Evolutionary conservation across 768 basidiomycete genomes (phyloP).

Genomic region (Coprinellus aureogranulatus): DNA sequence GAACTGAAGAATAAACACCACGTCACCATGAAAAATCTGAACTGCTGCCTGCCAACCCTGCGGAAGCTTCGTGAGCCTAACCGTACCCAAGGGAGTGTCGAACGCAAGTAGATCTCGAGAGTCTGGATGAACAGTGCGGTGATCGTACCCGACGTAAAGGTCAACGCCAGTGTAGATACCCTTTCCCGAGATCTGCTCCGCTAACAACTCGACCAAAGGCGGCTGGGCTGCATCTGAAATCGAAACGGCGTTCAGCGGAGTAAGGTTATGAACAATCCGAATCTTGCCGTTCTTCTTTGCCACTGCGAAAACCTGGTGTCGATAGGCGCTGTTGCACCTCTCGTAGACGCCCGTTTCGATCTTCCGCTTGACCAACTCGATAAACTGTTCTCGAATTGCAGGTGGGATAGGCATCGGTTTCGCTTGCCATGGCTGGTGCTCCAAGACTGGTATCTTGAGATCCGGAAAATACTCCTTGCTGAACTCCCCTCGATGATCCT

Average conservation of each 20-base stretch:
- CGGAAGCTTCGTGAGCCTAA: conserved; percentile 29
- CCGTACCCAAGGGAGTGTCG: conserved; percentile 30
- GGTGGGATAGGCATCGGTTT: background rate
- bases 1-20: conserved; percentile 26
- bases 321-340: background rate
- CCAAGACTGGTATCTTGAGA: conserved; percentile 22
- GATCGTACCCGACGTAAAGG: conserved; percentile 3
- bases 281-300: conserved; percentile 6
- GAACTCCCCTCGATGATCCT: conserved; percentile 33
- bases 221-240: conserved; percentile 26
- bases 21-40: conserved; percentile 21
- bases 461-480: conserved; percentile 31
- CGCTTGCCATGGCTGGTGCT: background rate
- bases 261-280: conserved; percentile 26
- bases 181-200: conserved; percentile 12
- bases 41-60: conserved; percentile 30
- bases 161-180: background rate
- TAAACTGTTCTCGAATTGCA: background rate
- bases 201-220: conserved; percentile 21
- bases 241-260: conserved; percentile 29
- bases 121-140: conserved; percentile 19
- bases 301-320: background rate
- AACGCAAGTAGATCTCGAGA: conserved; percentile 41
- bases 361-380: background rate
- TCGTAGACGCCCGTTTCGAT: background rate